These are phyloP conservation scores for Heteromeles arbutifolia DNA, from an alignment of 306 rosid species.

Conservation along the genomic window DNA sequence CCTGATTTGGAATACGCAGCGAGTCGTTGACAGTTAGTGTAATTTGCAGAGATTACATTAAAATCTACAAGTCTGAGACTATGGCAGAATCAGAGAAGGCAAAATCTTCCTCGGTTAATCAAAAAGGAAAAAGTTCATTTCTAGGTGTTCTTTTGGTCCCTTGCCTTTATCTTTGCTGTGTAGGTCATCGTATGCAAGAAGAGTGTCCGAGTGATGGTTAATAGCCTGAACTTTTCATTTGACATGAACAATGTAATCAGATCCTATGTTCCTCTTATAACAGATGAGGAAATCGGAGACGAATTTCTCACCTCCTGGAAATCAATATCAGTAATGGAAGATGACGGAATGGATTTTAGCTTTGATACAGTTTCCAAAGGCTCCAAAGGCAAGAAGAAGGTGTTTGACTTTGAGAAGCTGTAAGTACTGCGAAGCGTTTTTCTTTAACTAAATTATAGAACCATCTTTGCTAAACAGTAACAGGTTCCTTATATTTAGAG, in stretches of 20 bases:
- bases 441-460: slow-evolving; percentile 3
- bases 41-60: slow-evolving; percentile 13
- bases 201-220: neutral
- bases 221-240: neutral
- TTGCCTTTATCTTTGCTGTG: slow-evolving; percentile 7
- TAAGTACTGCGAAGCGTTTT: slow-evolving; percentile 28
- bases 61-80: slow-evolving; percentile 16
- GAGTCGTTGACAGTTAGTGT: slow-evolving; percentile 1
- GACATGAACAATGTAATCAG: slow-evolving; percentile 1
- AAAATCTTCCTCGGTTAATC: slow-evolving; percentile 41
- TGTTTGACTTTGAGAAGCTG: slow-evolving; percentile 71
- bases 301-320: slow-evolving; percentile 88
- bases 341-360: slow-evolving; percentile 63
- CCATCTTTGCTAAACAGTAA: neutral
- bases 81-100: slow-evolving; percentile 67
- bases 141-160: slow-evolving; percentile 44
- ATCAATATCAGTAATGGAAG: slow-evolving; percentile 70
- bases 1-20: neutral
- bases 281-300: slow-evolving; percentile 70
- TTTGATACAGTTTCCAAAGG: slow-evolving; percentile 51
- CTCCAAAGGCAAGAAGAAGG: slow-evolving; percentile 60
- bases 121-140: slow-evolving; percentile 38
- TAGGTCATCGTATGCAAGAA: slow-evolving; percentile 5
- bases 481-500: neutral
- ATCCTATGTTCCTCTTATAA: slow-evolving; percentile 12